Conservation (phyloP, 345 rosid species). For the Pugionium cornutum region DNA sequence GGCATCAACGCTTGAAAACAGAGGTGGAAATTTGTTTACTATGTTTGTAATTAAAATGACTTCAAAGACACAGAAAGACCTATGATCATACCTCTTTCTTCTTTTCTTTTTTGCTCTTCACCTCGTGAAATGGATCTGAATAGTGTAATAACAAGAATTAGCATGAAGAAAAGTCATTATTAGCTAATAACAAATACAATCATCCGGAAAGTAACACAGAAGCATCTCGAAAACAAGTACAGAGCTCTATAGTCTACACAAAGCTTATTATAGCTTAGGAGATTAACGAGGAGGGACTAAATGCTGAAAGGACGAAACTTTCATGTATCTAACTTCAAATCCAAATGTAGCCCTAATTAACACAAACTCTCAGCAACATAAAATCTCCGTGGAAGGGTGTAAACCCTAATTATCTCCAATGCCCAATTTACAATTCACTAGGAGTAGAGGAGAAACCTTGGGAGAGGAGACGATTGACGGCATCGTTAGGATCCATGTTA, state of each 20-base stretch:
- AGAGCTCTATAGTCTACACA: neutral
- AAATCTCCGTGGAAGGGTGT: neutral
- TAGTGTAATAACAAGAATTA: conserved; percentile 5
- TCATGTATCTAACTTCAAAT: neutral
- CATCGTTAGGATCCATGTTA: conserved; percentile 96
- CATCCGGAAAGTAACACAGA: neutral
- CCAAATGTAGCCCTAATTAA: conserved; percentile 15
- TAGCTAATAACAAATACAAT: neutral
- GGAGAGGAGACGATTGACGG: conserved; percentile 80
- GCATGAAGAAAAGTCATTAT: neutral
- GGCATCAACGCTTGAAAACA: conserved; percentile 6
- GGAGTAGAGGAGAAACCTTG: neutral
- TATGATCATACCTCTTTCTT: conserved; percentile 66
- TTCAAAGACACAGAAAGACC: neutral
- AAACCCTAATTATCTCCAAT: conserved; percentile 8
- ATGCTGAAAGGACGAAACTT: neutral
- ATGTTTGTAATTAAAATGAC: neutral
- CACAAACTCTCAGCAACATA: neutral
- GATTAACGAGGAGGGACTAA: neutral
- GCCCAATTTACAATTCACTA: neutral
- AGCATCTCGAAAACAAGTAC: neutral
- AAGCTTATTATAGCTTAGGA: neutral
- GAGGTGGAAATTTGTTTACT: neutral
- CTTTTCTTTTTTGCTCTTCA: conserved; percentile 92
- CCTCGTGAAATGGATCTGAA: conserved; percentile 92